Conservation (phyloP, 2,329 filamentous ascomycete species). For the Fusarium gaditjirri region DNA sequence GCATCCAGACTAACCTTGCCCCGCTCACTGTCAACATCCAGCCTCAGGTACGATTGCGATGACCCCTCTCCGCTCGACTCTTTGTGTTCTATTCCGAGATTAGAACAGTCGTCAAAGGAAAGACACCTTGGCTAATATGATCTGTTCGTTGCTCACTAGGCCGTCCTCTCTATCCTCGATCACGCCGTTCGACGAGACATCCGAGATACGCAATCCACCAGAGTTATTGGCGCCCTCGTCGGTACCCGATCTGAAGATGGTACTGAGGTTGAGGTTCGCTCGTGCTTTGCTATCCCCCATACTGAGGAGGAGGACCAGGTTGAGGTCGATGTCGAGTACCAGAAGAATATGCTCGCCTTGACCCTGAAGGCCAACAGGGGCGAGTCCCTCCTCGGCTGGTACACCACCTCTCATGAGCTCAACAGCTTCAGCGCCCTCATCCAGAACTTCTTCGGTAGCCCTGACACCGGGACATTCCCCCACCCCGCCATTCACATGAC, state of each 20-base stretch:
- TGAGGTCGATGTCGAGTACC: slow-evolving; percentile 99
- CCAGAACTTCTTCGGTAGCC: slow-evolving; percentile 98
- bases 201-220: slow-evolving; percentile 82
- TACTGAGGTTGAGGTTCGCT: slow-evolving; percentile 94
- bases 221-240: slow-evolving; percentile 95
- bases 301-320: slow-evolving; percentile 99
- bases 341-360: slow-evolving; percentile 98
- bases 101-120: neutral
- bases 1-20: slow-evolving; percentile 85
- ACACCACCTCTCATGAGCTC: slow-evolving; percentile 94
- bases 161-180: slow-evolving; percentile 83
- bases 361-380: slow-evolving; percentile 94
- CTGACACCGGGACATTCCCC: slow-evolving; percentile 96
- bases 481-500: slow-evolving; percentile 98
- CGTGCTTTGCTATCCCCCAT: slow-evolving; percentile 97
- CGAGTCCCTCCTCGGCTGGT: slow-evolving; percentile 96
- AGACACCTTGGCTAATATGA: slow-evolving; percentile 15
- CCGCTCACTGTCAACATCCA: slow-evolving; percentile 95
- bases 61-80: slow-evolving; percentile 24
- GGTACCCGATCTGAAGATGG: slow-evolving; percentile 96
- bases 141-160: slow-evolving; percentile 54
- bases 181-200: slow-evolving; percentile 90
- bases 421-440: slow-evolving; percentile 98
- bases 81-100: slow-evolving; percentile 5
- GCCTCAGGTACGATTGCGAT: slow-evolving; percentile 77